Evolutionary conservation across 257 asterid genomes (phyloP).

Genomic region (Solanum lycopersicoides): DNA sequence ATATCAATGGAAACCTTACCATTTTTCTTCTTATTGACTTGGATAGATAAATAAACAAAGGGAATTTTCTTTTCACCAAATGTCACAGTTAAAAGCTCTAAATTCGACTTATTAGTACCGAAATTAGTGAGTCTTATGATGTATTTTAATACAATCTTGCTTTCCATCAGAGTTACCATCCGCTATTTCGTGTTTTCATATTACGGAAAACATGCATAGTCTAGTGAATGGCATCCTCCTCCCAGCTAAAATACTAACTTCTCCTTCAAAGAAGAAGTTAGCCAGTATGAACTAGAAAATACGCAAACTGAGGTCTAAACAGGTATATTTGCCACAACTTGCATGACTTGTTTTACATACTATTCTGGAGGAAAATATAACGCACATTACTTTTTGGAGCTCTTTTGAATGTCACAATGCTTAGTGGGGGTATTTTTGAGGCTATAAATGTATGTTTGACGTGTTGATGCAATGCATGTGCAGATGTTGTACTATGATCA

Average conservation of each 20-base stretch:
- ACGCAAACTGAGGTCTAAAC: neutral
- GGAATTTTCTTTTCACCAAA: neutral
- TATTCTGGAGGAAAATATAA: neutral
- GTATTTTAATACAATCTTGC: neutral
- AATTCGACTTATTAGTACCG: neutral
- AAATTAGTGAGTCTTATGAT: neutral
- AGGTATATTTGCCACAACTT: neutral
- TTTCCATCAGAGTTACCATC: neutral
- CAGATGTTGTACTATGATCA: neutral
- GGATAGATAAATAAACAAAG: neutral
- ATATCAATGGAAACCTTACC: neutral
- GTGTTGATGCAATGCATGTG: neutral
- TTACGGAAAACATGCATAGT: neutral
- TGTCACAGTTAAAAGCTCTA: neutral
- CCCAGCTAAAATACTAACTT: neutral
- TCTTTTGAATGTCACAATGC: neutral
- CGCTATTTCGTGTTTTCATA: neutral
- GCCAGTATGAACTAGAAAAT: neutral
- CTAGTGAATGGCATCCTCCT: neutral
- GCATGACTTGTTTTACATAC: neutral
- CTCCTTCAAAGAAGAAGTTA: neutral
- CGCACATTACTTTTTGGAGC: neutral
- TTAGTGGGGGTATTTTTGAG: neutral
- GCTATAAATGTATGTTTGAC: neutral
- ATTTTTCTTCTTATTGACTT: neutral